Base-by-base conservation (phyloP, 164 flowering plant species). In the Tinospora cordifolia region DNA sequence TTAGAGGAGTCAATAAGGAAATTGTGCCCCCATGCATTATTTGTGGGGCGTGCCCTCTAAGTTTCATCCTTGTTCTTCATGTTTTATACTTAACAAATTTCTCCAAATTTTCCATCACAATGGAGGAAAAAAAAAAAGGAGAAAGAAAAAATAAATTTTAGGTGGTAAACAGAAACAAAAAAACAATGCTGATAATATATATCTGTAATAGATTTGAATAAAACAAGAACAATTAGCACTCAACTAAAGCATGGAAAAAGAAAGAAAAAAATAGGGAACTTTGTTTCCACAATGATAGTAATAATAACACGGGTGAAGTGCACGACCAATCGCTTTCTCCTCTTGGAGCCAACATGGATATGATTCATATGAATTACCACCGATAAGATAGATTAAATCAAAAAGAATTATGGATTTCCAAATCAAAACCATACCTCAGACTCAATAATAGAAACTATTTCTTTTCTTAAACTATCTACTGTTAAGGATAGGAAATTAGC, bases 401-500 rank as follows among this genome's bases (percentile, higher is more conserved):
- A 14, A 46, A 26, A 46, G 63, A 2, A 36, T 22, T 5, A 65
- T 21, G 15, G 30, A 17, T 49, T 49, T 49, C 57, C 57, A 49
- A 49, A 17, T 9, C 57, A 49, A 70, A 71, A 71, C 15, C 49
- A 40, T 72, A 91, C 98, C 98, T 89, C 86, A 67, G 83, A 78
- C 75, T 89, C 95, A 81, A 94, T 85, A 30, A 88, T 70, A 10
- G 87, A 86, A 74, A 87, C 69, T 17, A 94, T 84, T 74, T 94
- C 97, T 73, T 77, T 84, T 75, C 82, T 86, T 69, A 94, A 77
- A 72, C 82, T 87, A 77, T 85, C 87, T 81, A 79, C 78, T 69
- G 87, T 87, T 63, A 90, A 79, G 25, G 87, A 83, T 17, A 81
- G 83, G 63, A 87, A 83, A 73, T 89, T 90, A 46, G 88, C 67